These are phyloP conservation scores for Xylariaceae sp. DNA, from an alignment of 2,329 filamentous ascomycete species.

Conservation along the genomic window DNA sequence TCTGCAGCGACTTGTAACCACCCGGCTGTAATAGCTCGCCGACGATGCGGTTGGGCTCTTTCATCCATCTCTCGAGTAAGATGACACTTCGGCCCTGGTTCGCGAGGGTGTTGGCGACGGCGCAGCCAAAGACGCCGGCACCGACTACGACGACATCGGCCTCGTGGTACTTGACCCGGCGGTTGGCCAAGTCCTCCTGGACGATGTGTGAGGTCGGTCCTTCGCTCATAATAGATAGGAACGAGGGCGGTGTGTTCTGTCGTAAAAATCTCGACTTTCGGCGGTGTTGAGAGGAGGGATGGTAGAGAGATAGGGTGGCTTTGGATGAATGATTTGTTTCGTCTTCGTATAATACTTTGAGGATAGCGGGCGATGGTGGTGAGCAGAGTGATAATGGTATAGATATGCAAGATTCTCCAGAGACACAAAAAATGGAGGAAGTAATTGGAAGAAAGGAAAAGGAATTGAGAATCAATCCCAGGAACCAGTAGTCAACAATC, in stretches of 20 bases:
- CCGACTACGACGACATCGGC: conserved; percentile 89
- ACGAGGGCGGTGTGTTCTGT: not conserved
- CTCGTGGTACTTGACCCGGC: conserved; percentile 55
- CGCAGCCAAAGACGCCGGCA: conserved; percentile 85
- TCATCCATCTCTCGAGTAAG: conserved; percentile 81
- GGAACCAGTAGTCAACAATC: too few species aligned
- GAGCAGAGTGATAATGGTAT: too few species aligned
- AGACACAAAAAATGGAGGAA: too few species aligned
- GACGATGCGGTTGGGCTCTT: conserved; percentile 92
- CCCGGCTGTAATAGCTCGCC: conserved; percentile 94
- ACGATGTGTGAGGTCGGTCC: conserved; percentile 11
- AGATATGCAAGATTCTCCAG: too few species aligned
- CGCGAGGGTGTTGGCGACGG: conserved; percentile 77
- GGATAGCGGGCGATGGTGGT: too few species aligned
- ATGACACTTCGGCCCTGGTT: conserved; percentile 89
- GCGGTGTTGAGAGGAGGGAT: too few species aligned
- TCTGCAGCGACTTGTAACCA: conserved; percentile 74
- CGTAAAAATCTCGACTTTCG: not conserved
- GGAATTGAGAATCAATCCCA: too few species aligned
- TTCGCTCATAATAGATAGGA: conserved; percentile 14
- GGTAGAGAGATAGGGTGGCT: too few species aligned
- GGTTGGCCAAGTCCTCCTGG: conserved; percentile 40
- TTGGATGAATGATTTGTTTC: too few species aligned
- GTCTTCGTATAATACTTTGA: too few species aligned
- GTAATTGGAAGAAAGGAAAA: conserved; percentile 3